Evolutionary conservation across 192 early-diverging fungal species (phyloP).

Genomic region (Backusella liffmaniae): DNA sequence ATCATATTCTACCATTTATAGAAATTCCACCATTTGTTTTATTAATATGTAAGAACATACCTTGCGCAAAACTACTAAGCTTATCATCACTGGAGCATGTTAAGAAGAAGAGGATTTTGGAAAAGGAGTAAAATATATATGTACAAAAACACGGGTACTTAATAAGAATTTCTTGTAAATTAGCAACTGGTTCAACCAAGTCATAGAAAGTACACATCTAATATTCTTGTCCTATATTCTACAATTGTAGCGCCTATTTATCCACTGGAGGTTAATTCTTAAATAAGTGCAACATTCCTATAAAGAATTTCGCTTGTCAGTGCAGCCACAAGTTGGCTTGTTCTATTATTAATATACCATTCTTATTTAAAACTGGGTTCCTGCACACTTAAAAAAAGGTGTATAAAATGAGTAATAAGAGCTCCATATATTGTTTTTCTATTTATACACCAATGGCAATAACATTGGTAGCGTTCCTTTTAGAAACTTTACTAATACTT

Average conservation of each 20-base stretch:
- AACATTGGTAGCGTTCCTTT: not conserved
- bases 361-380: not conserved
- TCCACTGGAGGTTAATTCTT: not conserved
- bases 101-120: not conserved
- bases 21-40: not conserved
- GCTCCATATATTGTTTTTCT: not conserved
- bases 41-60: not conserved
- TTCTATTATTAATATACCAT: not conserved
- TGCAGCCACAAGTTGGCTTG: not conserved
- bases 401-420: not conserved
- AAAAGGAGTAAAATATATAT: not conserved
- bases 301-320: not conserved
- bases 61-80: not conserved
- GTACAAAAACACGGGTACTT: not conserved
- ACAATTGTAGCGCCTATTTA: not conserved
- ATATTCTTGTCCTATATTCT: not conserved
- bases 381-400: not conserved
- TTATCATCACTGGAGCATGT: not conserved
- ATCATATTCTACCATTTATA: not conserved
- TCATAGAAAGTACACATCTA: not conserved
- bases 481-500: too few species aligned
- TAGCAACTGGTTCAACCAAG: not conserved
- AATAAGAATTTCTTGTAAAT: not conserved
- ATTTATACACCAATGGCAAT: not conserved
- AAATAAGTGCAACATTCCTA: not conserved